phyloP scores from a whole-genome alignment of 1,284 basidiomycete species.

The Irpex rosettiformis region DNA sequence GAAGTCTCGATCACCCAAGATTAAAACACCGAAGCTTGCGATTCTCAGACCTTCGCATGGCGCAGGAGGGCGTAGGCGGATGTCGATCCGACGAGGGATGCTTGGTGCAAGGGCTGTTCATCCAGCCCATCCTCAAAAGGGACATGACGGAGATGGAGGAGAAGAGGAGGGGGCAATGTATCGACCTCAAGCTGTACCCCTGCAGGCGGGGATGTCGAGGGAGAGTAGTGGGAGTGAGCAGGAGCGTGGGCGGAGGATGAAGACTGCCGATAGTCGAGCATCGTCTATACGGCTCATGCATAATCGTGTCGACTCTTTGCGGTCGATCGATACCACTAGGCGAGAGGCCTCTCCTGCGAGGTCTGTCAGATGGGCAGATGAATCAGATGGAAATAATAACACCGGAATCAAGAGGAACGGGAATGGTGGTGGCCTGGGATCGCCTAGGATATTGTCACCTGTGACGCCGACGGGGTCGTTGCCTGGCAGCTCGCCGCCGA shows the following conservation, averaged over 20 bases:
- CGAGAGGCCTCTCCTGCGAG: slow-evolving; percentile 48
- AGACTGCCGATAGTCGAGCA: slow-evolving; percentile 8
- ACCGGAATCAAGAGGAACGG: not conserved
- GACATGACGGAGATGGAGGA: not conserved
- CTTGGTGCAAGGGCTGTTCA: slow-evolving; percentile 15
- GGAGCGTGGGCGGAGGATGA: slow-evolving; percentile 9
- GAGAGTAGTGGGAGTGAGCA: not conserved
- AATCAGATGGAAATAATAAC: slow-evolving; percentile 17
- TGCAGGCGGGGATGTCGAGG: not conserved
- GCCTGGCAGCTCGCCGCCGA: slow-evolving; percentile 17
- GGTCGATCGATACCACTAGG: slow-evolving; percentile 27
- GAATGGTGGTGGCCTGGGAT: slow-evolving; percentile 18
- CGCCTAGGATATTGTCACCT: slow-evolving; percentile 24
- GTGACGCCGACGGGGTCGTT: slow-evolving; percentile 19
- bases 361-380: slow-evolving; percentile 46
- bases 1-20: slow-evolving; percentile 19
- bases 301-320: slow-evolving; percentile 32
- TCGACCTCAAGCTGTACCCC: not conserved
- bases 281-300: slow-evolving; percentile 16
- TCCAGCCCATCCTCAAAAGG: not conserved
- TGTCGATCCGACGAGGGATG: slow-evolving; percentile 25
- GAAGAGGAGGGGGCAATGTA: not conserved
- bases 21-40: slow-evolving; percentile 18
- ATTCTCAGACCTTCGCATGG: slow-evolving; percentile 10
- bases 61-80: slow-evolving; percentile 16